These are phyloP conservation scores for Podila verticillata DNA, from an alignment of 192 early-diverging fungal species.

Conservation along the genomic window DNA sequence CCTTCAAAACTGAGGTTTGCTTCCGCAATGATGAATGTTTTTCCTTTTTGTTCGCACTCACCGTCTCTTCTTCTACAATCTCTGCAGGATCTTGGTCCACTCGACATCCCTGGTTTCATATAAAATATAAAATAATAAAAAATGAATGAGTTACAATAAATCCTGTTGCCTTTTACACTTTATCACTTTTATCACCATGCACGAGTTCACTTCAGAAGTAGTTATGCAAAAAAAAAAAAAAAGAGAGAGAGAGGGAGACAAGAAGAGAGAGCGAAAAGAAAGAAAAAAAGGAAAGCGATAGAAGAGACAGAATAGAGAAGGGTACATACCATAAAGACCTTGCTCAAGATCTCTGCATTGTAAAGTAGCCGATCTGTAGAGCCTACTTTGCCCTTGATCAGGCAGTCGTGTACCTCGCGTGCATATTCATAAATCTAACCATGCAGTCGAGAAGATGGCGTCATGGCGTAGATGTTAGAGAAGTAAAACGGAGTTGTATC, in stretches of 20 bases:
- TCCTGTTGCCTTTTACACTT: background rate
- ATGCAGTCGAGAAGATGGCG: background rate
- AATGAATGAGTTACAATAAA: background rate
- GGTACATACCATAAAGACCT: slow-evolving; percentile 38
- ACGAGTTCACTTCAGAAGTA: no score
- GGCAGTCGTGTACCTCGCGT: slow-evolving; percentile 43
- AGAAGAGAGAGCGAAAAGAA: background rate
- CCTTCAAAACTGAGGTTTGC: background rate
- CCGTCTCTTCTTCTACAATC: slow-evolving; percentile 23
- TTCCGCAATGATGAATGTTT: background rate
- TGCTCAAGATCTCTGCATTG: slow-evolving; percentile 46
- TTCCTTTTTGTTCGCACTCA: background rate
- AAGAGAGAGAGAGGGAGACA: background rate
- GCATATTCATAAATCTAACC: slow-evolving; percentile 48
- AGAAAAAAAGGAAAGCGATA: background rate
- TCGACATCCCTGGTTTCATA: slow-evolving; percentile 26
- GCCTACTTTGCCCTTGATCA: slow-evolving; percentile 42
- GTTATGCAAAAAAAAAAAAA: background rate
- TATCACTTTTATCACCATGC: no score
- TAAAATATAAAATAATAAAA: background rate
- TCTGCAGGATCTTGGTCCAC: slow-evolving; percentile 35
- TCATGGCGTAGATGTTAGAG: background rate
- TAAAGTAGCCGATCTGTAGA: slow-evolving; percentile 43
- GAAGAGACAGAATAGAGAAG: no score
- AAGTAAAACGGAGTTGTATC: background rate